These are phyloP conservation scores for Scheffersomyces illinoinensis DNA, from an alignment of 1,139 yeast genomes.

Conservation along the genomic window DNA sequence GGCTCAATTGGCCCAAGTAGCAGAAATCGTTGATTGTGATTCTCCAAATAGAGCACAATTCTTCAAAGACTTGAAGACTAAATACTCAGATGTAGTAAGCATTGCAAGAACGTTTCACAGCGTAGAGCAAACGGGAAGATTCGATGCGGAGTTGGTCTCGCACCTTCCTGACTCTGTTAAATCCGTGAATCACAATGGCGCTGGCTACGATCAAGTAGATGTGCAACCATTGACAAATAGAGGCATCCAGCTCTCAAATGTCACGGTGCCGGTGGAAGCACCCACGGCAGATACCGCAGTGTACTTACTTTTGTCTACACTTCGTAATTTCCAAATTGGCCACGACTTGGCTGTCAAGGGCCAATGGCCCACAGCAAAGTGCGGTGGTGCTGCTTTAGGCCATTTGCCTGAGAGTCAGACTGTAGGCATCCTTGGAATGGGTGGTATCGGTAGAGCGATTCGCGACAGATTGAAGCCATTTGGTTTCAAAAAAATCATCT, in stretches of 20 bases:
- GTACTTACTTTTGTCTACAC: conserved; percentile 61
- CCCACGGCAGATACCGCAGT: conserved; percentile 86
- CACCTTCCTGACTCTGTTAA: conserved; percentile 63
- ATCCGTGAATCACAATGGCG: conserved; percentile 79
- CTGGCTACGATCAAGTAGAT: conserved; percentile 89
- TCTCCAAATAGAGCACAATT: conserved; percentile 51
- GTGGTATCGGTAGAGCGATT: conserved; percentile 75
- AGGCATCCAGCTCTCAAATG: conserved; percentile 69
- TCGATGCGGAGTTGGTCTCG: conserved; percentile 69
- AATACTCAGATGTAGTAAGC: conserved; percentile 47
- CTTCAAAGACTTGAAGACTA: conserved; percentile 48
- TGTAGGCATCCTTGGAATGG: conserved; percentile 73
- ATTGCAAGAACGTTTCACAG: conserved; percentile 56
- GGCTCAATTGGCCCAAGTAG: conserved; percentile 47
- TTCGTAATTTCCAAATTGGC: conserved; percentile 62
- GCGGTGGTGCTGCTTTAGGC: conserved; percentile 23
- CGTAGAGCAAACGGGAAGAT: conserved; percentile 59
- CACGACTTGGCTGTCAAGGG: conserved; percentile 53
- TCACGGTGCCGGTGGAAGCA: conserved; percentile 69
- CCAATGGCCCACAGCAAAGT: conserved; percentile 44
- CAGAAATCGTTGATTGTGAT: conserved; percentile 51
- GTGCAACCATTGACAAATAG: conserved; percentile 48
- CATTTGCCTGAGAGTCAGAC: conserved; percentile 59
- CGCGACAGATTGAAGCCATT: conserved; percentile 63
- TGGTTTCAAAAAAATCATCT: conserved; percentile 59